Base-by-base conservation (phyloP, 1,284 basidiomycete genomes). In the Apiotrichum veenhuisii region DNA sequence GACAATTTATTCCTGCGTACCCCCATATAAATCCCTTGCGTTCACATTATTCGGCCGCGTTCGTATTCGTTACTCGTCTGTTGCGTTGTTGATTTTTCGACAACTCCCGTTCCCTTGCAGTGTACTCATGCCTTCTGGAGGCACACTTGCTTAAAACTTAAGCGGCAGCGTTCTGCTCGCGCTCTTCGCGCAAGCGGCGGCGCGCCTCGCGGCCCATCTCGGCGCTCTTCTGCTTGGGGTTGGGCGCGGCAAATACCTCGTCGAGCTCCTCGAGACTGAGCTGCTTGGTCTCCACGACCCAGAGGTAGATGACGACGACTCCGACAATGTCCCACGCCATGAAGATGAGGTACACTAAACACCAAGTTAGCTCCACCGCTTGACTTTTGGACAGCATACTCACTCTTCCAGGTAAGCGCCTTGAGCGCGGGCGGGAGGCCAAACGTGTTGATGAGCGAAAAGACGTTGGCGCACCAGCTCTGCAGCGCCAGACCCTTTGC, bases 211-310 rank as follows among this genome's bases (percentile, higher is more conserved):
- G n/a, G n/a, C n/a, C n/a, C n/a, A n/a, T n/a, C 7, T 42, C 41
- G 20, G 34, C 20, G 30, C 44, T 46, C 58, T 79, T 80, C 44
- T 72, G 68, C 55, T 77, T 74, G 2, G 82, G 82, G 58, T 81
- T 80, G 1, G 71, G 66, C 57, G 80, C 74, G 56, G 82, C 50
- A 77, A 83, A 83, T 22, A 83, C 75, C 43, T 81, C 78, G 54
- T 82, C 80, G 55, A 84, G 81, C 65, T 83, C 82, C 60, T 83
- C 82, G 47, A 84, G 72, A 2, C 80, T 81, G 36, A 83, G 72
- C 26, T 78, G 77, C 66, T 80, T 69, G 27, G 66, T 82, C 66
- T 83, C 81, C 14, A 82, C 75, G 23, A 79, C 68, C 64, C 80
- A 82, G 54, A 82, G 72, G 67, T 81, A 85, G 58, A 85, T 81